Percentiles rank a stretch among this genome's conserved stretches.
Conservation (phyloP, 2,329 filamentous ascomycete species). For the Coniochaeta sp. region DNA sequence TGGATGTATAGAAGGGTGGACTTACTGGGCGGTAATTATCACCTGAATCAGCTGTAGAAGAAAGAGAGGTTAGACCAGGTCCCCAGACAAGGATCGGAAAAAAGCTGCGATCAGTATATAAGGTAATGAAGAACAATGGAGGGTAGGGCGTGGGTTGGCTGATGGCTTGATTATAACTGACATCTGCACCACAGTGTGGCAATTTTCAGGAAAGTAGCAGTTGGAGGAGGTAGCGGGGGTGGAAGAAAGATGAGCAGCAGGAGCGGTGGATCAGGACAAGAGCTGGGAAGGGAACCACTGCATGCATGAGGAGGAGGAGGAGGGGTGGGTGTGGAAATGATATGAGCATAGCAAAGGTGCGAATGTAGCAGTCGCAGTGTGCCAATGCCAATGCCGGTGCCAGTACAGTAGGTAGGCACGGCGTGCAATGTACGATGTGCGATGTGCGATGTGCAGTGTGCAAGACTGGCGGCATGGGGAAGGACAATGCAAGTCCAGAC, state of each 20-base stretch:
- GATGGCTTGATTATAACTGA: slow-evolving; percentile 15
- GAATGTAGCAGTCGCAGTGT: background rate
- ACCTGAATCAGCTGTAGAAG: slow-evolving; percentile 45
- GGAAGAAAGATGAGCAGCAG: slow-evolving; percentile 3
- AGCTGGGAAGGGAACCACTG: slow-evolving; percentile 18
- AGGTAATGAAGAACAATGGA: slow-evolving; percentile 13
- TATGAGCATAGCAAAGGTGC: background rate
- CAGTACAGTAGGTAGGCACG: background rate
- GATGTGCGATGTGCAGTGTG: too few species aligned
- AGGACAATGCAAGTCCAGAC: slow-evolving; percentile 9
- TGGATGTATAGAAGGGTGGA: slow-evolving; percentile 12
- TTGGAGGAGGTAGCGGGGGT: slow-evolving; percentile 5
- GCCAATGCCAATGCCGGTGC: background rate
- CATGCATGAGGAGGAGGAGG: slow-evolving; percentile 29
- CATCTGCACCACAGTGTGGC: slow-evolving; percentile 11
- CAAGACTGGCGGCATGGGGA: background rate
- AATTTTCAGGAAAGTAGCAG: slow-evolving; percentile 12
- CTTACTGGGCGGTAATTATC: slow-evolving; percentile 56
- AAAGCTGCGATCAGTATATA: slow-evolving; percentile 15
- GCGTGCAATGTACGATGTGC: background rate
- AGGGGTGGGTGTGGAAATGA: slow-evolving; percentile 20
- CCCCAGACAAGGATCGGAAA: slow-evolving; percentile 13
- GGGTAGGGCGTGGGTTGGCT: slow-evolving; percentile 3
- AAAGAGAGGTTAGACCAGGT: slow-evolving; percentile 29
- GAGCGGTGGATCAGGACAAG: slow-evolving; percentile 13